A percentile compares a stretch with the other conserved stretches of the same genome.
Conservation (phyloP, 352 stramenopile species). For the Pythium apleroticum region DNA sequence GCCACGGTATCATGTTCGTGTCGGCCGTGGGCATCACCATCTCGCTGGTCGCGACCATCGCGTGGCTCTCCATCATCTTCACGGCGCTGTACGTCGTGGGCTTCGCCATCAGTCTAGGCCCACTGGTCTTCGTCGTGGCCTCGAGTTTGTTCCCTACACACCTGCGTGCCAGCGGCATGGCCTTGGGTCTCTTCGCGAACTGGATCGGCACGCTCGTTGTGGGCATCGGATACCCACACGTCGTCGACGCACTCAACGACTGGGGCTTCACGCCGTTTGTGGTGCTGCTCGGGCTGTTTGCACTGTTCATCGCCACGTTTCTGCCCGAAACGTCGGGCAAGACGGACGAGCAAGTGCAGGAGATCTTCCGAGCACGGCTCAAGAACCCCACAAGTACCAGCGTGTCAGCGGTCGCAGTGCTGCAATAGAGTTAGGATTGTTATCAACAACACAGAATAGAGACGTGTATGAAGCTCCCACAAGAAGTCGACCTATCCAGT, state of each 20-base stretch:
- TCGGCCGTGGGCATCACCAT: slow-evolving; percentile 51
- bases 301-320: slow-evolving; percentile 20
- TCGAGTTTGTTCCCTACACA: slow-evolving; percentile 58
- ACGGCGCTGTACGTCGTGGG: slow-evolving; percentile 57
- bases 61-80: slow-evolving; percentile 49
- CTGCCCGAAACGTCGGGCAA: slow-evolving; percentile 24
- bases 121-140: slow-evolving; percentile 59
- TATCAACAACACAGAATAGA: too few species aligned
- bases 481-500: too few species aligned
- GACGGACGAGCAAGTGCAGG: slow-evolving; percentile 28
- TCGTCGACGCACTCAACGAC: slow-evolving; percentile 37
- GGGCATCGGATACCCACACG: slow-evolving; percentile 61
- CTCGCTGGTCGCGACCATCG: slow-evolving; percentile 37
- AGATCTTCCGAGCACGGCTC: slow-evolving; percentile 20
- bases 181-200: slow-evolving; percentile 40
- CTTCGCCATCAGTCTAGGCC: slow-evolving; percentile 66
- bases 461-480: too few species aligned
- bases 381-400: not conserved
- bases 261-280: slow-evolving; percentile 37
- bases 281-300: slow-evolving; percentile 16
- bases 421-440: not conserved
- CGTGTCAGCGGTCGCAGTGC: not conserved
- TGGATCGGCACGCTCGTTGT: slow-evolving; percentile 54
- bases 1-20: slow-evolving; percentile 42
- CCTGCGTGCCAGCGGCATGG: slow-evolving; percentile 43